Evolutionary conservation across 1,284 basidiomycete genomes (phyloP).

Genomic region (Lignosus rhinocerotis): DNA sequence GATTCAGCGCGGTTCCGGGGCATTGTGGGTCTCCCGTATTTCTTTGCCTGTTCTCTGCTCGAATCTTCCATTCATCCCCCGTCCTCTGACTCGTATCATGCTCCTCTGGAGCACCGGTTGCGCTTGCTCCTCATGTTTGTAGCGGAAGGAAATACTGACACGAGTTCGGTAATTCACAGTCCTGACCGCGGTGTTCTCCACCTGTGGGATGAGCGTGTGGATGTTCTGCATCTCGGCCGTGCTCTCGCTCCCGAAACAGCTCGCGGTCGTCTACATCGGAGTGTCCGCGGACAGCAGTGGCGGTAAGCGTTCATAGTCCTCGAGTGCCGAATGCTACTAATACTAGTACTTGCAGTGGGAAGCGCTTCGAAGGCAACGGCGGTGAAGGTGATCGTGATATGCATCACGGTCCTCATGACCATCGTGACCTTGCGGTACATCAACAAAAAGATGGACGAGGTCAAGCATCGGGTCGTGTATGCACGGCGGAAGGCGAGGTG

Average conservation of each 20-base stretch:
- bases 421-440: conserved; percentile 83
- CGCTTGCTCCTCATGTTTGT: too few species aligned
- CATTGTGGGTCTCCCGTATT: conserved; percentile 50
- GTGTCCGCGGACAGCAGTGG: conserved; percentile 32
- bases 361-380: conserved; percentile 34
- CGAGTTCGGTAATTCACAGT: conserved; percentile 32
- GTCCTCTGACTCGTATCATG: too few species aligned
- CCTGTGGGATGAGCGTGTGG: conserved; percentile 76
- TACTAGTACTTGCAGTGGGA: neutral
- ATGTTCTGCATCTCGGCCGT: conserved; percentile 70
- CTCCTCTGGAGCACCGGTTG: too few species aligned
- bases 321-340: neutral
- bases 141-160: too few species aligned
- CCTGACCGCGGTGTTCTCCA: conserved; percentile 79
- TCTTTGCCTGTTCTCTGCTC: neutral
- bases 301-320: neutral
- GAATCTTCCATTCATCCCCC: too few species aligned
- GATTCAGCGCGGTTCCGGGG: conserved; percentile 77
- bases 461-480: conserved; percentile 74
- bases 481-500: conserved; percentile 47
- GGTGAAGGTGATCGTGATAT: conserved; percentile 64
- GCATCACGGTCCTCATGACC: conserved; percentile 68
- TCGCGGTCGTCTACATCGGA: conserved; percentile 74
- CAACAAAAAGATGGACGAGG: conserved; percentile 69
- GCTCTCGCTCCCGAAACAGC: conserved; percentile 77